Percentiles rank a stretch among this genome's conserved stretches.
These are phyloP conservation scores for Saccharomycopsis vini DNA, from an alignment of 805 yeast species.

Conservation along the genomic window DNA sequence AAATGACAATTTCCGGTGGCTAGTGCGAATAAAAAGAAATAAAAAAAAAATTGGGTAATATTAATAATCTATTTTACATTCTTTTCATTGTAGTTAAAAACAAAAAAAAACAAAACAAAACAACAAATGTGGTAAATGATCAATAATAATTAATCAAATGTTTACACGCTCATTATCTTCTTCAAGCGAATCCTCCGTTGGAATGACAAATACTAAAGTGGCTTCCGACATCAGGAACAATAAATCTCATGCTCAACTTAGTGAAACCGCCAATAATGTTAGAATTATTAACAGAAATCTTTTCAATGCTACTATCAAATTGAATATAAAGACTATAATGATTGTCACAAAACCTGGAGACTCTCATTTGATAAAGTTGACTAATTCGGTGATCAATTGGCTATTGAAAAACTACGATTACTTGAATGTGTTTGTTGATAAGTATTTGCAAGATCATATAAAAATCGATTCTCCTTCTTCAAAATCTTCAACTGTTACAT, in stretches of 20 bases:
- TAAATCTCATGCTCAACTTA: conserved; percentile 63
- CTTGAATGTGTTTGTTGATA: conserved; percentile 63
- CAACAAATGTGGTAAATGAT: too few species aligned
- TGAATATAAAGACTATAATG: conserved; percentile 63
- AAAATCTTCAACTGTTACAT: neutral
- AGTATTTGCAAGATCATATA: conserved; percentile 38
- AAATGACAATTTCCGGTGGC: neutral
- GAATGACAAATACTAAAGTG: too few species aligned
- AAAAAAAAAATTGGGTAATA: neutral
- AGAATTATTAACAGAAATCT: conserved; percentile 65
- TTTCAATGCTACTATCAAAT: conserved; percentile 58
- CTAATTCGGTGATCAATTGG: conserved; percentile 79
- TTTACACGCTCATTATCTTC: too few species aligned
- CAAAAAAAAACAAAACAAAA: too few species aligned
- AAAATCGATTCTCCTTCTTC: conserved; percentile 20
- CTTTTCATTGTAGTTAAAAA: too few species aligned
- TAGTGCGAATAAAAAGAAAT: neutral
- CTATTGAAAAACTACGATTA: conserved; percentile 35
- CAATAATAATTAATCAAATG: too few species aligned
- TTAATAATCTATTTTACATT: too few species aligned
- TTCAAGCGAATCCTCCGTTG: too few species aligned
- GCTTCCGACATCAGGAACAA: neutral
- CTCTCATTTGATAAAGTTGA: conserved; percentile 61
- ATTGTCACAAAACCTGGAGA: conserved; percentile 88
- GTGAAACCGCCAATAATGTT: conserved; percentile 76